Percentiles rank a stretch among this genome's conserved stretches.
Conservation (phyloP, 768 basidiomycete genomes). For the Phylloporus scabripes region DNA sequence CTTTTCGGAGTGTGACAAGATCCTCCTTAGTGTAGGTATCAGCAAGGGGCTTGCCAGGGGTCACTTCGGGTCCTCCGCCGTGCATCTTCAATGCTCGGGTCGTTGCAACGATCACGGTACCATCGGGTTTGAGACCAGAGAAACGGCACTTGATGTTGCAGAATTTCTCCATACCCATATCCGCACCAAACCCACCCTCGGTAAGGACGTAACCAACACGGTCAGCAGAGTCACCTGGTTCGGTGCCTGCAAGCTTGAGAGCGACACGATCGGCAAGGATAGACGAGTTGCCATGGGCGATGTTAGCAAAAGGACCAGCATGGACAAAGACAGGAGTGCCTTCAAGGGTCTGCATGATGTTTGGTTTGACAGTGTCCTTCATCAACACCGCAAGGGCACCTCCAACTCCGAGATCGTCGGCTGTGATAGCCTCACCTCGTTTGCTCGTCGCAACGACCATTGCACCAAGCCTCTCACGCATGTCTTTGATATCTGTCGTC, state of each 20-base stretch:
- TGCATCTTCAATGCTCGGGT: slow-evolving; percentile 99
- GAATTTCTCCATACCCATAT: slow-evolving; percentile 99
- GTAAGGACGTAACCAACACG: slow-evolving; percentile 94
- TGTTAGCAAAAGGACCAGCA: slow-evolving; percentile 98
- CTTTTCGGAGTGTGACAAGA: slow-evolving; percentile 81
- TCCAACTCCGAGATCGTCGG: slow-evolving; percentile 92
- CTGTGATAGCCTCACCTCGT: slow-evolving; percentile 86
- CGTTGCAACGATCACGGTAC: slow-evolving; percentile 93
- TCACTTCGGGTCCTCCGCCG: slow-evolving; percentile 94
- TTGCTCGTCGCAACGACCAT: slow-evolving; percentile 98
- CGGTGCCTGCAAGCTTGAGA: slow-evolving; percentile 93
- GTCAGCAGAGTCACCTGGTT: slow-evolving; percentile 78
- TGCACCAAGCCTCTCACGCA: slow-evolving; percentile 85
- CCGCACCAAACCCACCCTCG: slow-evolving; percentile 97
- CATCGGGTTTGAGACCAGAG: slow-evolving; percentile 90
- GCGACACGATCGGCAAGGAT: slow-evolving; percentile 97
- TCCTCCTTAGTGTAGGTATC: slow-evolving; percentile 95
- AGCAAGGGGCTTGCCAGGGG: slow-evolving; percentile 89
- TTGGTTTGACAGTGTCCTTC: slow-evolving; percentile 99
- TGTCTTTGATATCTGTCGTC: slow-evolving; percentile 81
- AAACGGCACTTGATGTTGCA: slow-evolving; percentile 98
- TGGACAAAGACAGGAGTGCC: slow-evolving; percentile 99
- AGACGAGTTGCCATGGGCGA: slow-evolving; percentile 97
- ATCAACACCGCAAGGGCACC: slow-evolving; percentile 95
- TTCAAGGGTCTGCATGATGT: slow-evolving; percentile 97